Evolutionary conservation across 2,329 filamentous ascomycete genomes (phyloP), one percentile per base, ranked within the genome.

Genomic region (Calonectria montana): DNA sequence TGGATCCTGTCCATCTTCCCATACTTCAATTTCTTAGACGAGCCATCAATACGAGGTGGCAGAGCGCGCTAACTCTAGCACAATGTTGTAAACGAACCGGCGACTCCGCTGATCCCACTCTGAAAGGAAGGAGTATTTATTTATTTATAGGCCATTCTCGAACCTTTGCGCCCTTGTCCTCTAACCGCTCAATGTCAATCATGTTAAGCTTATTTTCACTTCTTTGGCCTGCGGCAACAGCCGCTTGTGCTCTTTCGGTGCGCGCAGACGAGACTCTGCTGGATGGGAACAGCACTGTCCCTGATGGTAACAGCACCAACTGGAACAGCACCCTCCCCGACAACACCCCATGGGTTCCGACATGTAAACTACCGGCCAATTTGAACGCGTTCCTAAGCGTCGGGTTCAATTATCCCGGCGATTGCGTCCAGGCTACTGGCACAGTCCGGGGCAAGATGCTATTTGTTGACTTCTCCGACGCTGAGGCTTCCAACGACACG

Each of bases 381-480:
- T 65, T 73, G 16, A 67, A 68, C 59, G 76, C 80, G 9, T 75
- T 77, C 57, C 76, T 80, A 9, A 82, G 81, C 72, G 50, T 74
- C 2, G 82, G 82, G 0, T 82, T 82, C 70, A 77, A 76, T 9
- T 78, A 75, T 65, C 62, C 75, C 10, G 35, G 73, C 12, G 75
- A 82, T 64, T 84, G 82, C 64, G 80, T 81, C 2, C 76, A 82
- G 0, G 80, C 79, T 63, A 78, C 73, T 0, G 83, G 82, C 13
- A 78, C 77, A 0, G 71, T 83, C 2, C 74, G 66, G 9, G 81
- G 76, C 16, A 79, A 77, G 63, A 83, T 84, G 82, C 74, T 84
- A 31, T 84, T 84, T 70, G 76, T 84, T 63, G 82, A 84, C 73
- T 84, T 83, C 59, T 63, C 73, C 1, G 82, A 83, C 9, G 47